Conservation (phyloP, 176 grass and related monocot genomes). For the Tillandsia leiboldiana region DNA sequence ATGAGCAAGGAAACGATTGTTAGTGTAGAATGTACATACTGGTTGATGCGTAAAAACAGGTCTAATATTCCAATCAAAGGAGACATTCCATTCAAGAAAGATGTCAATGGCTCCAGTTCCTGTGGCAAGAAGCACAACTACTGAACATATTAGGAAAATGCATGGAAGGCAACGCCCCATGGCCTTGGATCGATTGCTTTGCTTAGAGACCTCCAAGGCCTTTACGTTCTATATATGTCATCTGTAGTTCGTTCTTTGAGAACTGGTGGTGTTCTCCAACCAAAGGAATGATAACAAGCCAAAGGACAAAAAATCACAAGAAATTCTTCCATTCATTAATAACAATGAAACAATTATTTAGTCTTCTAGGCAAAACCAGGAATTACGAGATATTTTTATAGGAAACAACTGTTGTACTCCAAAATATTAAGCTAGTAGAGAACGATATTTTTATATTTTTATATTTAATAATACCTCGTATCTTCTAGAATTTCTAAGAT, state of each 20-base stretch:
- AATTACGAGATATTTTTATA: neutral
- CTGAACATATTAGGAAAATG: neutral
- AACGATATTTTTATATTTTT: too few species aligned
- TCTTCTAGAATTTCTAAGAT: too few species aligned
- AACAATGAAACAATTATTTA: neutral
- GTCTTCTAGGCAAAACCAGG: neutral
- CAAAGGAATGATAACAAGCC: neutral
- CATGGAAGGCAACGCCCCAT: neutral
- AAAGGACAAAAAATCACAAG: neutral
- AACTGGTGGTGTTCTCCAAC: neutral
- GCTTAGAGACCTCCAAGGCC: neutral
- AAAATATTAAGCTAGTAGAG: too few species aligned
- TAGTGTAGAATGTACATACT: neutral
- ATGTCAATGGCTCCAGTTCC: neutral
- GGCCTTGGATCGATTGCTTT: too few species aligned
- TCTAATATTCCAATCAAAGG: neutral
- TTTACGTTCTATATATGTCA: neutral
- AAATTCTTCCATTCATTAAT: neutral
- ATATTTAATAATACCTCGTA: too few species aligned
- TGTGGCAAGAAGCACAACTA: neutral
- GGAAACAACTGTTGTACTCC: too few species aligned
- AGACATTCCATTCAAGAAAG: neutral
- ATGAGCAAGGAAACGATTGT: neutral
- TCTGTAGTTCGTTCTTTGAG: neutral
- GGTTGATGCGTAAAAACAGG: neutral